A percentile compares a stretch with the other conserved stretches of the same genome.
Conservation (phyloP, 306 rosid species). For the Mimosa bimucronata region DNA sequence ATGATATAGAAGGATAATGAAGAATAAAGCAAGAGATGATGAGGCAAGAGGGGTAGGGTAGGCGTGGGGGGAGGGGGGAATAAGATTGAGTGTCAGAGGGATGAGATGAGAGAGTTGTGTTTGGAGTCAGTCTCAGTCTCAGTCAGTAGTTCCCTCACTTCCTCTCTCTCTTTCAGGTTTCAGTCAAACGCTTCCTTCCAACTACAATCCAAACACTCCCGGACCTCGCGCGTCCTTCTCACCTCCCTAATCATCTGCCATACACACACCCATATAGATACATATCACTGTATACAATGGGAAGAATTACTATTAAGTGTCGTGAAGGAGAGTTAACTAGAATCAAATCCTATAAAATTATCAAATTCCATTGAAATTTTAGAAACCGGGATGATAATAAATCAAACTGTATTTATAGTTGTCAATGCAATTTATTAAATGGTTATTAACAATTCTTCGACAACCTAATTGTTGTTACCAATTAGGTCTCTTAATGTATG, state of each 20-base stretch:
- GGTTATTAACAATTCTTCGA: too few relatives aligned
- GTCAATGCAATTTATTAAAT: too few relatives aligned
- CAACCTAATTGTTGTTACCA: too few relatives aligned
- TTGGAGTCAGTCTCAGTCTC: background rate
- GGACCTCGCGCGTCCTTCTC: background rate
- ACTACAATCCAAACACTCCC: background rate
- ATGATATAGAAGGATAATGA: too few relatives aligned
- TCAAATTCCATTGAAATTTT: too few relatives aligned
- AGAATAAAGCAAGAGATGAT: background rate
- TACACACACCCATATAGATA: background rate
- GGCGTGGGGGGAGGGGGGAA: background rate
- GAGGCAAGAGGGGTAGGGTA: background rate
- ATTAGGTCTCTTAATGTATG: too few relatives aligned
- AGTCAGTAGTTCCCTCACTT: background rate
- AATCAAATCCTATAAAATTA: too few relatives aligned
- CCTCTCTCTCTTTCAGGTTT: background rate
- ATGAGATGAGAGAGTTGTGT: background rate
- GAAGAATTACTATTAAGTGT: too few relatives aligned
- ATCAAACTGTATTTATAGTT: too few relatives aligned
- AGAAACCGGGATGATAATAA: too few relatives aligned
- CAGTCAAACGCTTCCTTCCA: background rate
- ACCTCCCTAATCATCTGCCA: background rate
- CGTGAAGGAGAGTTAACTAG: too few relatives aligned
- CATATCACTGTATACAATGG: too few relatives aligned
- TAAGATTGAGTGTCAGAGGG: slow-evolving; percentile 5